A percentile compares a stretch with the other conserved stretches of the same genome.
Conservation (phyloP, 2,329 filamentous ascomycete genomes). For the Calonectria hawksworthii region DNA sequence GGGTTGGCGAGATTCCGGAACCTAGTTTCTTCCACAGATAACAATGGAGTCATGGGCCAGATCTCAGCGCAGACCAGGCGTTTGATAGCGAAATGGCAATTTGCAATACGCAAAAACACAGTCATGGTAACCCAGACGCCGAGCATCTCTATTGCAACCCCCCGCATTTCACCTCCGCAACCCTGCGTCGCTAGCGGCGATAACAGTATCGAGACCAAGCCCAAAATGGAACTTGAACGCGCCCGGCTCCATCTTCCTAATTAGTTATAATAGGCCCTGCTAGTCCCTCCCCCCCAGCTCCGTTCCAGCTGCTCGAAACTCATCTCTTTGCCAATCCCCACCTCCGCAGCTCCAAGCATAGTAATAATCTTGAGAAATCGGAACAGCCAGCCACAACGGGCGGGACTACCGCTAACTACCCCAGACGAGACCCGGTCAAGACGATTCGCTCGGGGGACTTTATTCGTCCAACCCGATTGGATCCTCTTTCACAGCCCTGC, state of each 20-base stretch:
- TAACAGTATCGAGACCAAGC: constrained; percentile 25
- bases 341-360: neutral
- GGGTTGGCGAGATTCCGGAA: neutral
- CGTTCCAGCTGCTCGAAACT: neutral
- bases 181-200: constrained; percentile 4
- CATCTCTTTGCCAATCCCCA: neutral
- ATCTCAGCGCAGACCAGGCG: neutral
- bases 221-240: constrained; percentile 32
- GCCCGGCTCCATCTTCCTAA: constrained; percentile 45
- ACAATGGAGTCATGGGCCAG: neutral
- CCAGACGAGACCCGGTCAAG: neutral
- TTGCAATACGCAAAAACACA: neutral
- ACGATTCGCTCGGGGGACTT: neutral
- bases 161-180: neutral
- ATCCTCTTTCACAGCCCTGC: neutral
- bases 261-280: constrained; percentile 38
- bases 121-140: neutral
- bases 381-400: neutral
- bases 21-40: neutral
- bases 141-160: neutral
- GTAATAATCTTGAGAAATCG: neutral
- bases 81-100: neutral
- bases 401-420: neutral
- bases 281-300: neutral
- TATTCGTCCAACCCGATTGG: neutral